These are phyloP conservation scores for Trichoderma parareesei DNA, from an alignment of 495 filamentous ascomycete genomes.

Conservation along the genomic window DNA sequence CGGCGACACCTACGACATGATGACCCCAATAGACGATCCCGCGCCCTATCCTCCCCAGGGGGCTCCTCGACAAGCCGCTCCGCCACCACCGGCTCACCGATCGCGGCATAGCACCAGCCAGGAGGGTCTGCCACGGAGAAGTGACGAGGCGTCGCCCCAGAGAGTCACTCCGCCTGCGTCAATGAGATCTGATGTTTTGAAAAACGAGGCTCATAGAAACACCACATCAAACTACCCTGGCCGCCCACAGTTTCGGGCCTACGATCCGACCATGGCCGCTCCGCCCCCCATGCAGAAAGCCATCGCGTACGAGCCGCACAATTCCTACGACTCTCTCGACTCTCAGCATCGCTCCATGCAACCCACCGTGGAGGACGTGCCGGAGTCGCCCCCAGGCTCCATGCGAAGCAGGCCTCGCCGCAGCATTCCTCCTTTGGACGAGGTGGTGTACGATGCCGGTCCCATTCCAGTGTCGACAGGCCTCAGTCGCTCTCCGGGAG, in stretches of 20 bases:
- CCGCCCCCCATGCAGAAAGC: slow-evolving; percentile 23
- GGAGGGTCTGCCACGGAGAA: slow-evolving; percentile 14
- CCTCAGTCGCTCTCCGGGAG: slow-evolving; percentile 23
- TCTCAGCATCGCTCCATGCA: slow-evolving; percentile 48
- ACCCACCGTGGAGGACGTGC: slow-evolving; percentile 60
- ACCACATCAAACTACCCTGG: slow-evolving; percentile 35
- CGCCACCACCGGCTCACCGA: slow-evolving; percentile 34
- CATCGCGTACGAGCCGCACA: slow-evolving; percentile 26
- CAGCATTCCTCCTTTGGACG: slow-evolving; percentile 30
- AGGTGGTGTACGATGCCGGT: slow-evolving; percentile 28
- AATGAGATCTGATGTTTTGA: slow-evolving; percentile 43
- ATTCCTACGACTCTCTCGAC: slow-evolving; percentile 44
- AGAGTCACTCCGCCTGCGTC: slow-evolving; percentile 24
- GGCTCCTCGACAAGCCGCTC: slow-evolving; percentile 13
- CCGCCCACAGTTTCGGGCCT: slow-evolving; percentile 37
- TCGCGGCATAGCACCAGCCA: slow-evolving; percentile 4
- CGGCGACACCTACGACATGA: background rate
- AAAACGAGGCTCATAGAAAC: slow-evolving; percentile 39
- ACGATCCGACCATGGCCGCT: slow-evolving; percentile 33
- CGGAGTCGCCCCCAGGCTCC: slow-evolving; percentile 36
- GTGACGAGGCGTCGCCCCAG: slow-evolving; percentile 19
- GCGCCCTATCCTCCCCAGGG: slow-evolving; percentile 18
- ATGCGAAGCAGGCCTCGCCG: slow-evolving; percentile 34
- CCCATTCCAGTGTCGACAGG: slow-evolving; percentile 42
- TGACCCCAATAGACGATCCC: slow-evolving; percentile 21